phyloP scores from a whole-genome alignment of 129 eudicot species.

The Tagetes erecta region DNA sequence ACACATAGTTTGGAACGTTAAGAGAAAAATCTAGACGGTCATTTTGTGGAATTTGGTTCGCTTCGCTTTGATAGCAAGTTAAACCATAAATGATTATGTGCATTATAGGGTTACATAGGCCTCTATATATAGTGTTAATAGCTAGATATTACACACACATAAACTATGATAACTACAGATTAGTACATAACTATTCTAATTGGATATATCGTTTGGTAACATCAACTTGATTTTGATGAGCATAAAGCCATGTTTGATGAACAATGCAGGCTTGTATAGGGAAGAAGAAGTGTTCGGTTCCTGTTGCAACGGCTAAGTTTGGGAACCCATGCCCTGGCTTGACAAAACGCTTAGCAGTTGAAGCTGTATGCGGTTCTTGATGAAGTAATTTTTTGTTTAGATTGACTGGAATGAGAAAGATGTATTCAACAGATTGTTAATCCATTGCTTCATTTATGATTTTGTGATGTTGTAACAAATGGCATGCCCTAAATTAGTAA shows the following conservation, averaged over 20 bases:
- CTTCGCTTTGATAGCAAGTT: not conserved
- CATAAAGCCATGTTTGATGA: slow-evolving; percentile 4
- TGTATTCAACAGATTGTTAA: not conserved
- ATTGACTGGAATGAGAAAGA: not conserved
- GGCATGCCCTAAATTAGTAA: not conserved
- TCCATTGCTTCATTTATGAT: slow-evolving; percentile 6
- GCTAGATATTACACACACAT: not conserved
- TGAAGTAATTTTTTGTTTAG: not conserved
- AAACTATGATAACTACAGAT: not conserved
- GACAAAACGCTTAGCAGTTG: slow-evolving; percentile 57
- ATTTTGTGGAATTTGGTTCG: not conserved
- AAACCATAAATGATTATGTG: not conserved
- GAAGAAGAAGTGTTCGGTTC: slow-evolving; percentile 54
- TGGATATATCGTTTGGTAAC: not conserved
- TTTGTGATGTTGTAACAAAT: slow-evolving; percentile 19
- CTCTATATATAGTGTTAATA: not conserved
- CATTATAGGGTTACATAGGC: not conserved
- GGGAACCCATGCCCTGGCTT: slow-evolving; percentile 56
- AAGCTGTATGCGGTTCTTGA: slow-evolving; percentile 55
- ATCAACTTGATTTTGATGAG: not conserved
- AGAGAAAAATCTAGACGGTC: not conserved
- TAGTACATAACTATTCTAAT: not conserved
- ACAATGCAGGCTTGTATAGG: slow-evolving; percentile 58
- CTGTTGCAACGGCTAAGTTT: slow-evolving; percentile 44
- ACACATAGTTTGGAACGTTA: not conserved